Evolutionary conservation across 129 eudicot genomes (phyloP), one percentile per base, ranked within the genome.

Genomic region (Smallanthus sonchifolius): DNA sequence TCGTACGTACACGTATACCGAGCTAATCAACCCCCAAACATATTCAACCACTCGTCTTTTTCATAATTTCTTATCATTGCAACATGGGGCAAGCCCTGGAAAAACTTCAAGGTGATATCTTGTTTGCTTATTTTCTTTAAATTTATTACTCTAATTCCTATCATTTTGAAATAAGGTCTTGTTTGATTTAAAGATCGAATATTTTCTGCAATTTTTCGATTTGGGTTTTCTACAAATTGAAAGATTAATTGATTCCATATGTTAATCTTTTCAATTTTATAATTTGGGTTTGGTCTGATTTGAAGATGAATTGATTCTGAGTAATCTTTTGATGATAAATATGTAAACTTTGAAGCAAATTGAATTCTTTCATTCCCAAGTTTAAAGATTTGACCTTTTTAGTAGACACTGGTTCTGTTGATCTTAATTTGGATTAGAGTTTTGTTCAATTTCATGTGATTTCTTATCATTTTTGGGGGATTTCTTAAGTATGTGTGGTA

Each of bases 1-100:
- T 72, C 68, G 42, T 36, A 64, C 67, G 61, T 71, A 72, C 67
- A 52, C 78, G 61, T 39, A 30, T 64, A 30, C 20, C 67, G 57
- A 64, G 40, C 56, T 14, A 24, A 28, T 66, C 65, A 51, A 43
- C 65, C 45, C 72, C 51, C 45, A 24, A 54, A 65, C 36, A 76
- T 67, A 47, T 35, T 67, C 81, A 57, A 32, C 48, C 51, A 35
- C 65, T 43, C 35, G 24, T 32, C 52, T 8, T 52, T 42, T 9
- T n/a, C 65, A 7, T 64, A 30, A 48, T 70, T 28, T 61, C 66
- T 20, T 30, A 9, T 56, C 3, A 47, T 39, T 48, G 24, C 49
- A 24, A 72, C 2, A 79, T 79, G 83, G 83, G 83, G 52, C 83
- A 79, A 65, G 72, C 72, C 17, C 65, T 79, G 42, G 74, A 79